phyloP scores from a whole-genome alignment of 2,329 filamentous ascomycete genomes.

The Ceratocystis alfenasii region DNA sequence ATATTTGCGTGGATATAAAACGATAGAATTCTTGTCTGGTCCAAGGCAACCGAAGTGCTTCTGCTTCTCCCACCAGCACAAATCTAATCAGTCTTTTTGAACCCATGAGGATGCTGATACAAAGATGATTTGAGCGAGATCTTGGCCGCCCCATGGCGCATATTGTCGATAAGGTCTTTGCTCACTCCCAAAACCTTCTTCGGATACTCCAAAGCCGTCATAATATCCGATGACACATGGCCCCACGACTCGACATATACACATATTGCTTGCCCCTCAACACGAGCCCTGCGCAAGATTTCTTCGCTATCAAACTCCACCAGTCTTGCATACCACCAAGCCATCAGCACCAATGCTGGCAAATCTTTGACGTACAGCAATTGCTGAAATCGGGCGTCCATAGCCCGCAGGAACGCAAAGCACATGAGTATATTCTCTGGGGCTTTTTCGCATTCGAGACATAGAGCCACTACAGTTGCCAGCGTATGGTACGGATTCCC shows the following conservation, averaged over 20 bases:
- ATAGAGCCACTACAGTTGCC: slow-evolving; percentile 31
- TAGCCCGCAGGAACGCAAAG: slow-evolving; percentile 36
- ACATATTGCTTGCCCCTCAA: slow-evolving; percentile 42
- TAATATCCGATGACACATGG: slow-evolving; percentile 3
- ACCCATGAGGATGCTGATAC: neutral
- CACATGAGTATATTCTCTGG: slow-evolving; percentile 36
- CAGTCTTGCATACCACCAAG: slow-evolving; percentile 45
- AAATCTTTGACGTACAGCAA: slow-evolving; percentile 42
- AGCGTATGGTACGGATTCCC: slow-evolving; percentile 30
- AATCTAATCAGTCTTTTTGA: neutral
- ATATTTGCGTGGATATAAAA: neutral
- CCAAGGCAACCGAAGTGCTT: neutral
- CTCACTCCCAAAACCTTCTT: slow-evolving; percentile 6
- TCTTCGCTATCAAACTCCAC: slow-evolving; percentile 34
- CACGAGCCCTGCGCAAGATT: slow-evolving; percentile 33
- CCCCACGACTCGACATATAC: slow-evolving; percentile 28
- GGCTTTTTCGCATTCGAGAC: slow-evolving; percentile 29
- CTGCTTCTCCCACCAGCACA: neutral
- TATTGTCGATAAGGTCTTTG: neutral
- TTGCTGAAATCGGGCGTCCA: slow-evolving; percentile 34
- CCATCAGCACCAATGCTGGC: slow-evolving; percentile 42
- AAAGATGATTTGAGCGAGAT: neutral
- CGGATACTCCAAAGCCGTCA: slow-evolving; percentile 19
- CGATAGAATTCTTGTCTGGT: neutral
- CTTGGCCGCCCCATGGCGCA: neutral